Evolutionary conservation across 352 stramenopile species (phyloP).

Genomic region (Pythium dissimile): DNA sequence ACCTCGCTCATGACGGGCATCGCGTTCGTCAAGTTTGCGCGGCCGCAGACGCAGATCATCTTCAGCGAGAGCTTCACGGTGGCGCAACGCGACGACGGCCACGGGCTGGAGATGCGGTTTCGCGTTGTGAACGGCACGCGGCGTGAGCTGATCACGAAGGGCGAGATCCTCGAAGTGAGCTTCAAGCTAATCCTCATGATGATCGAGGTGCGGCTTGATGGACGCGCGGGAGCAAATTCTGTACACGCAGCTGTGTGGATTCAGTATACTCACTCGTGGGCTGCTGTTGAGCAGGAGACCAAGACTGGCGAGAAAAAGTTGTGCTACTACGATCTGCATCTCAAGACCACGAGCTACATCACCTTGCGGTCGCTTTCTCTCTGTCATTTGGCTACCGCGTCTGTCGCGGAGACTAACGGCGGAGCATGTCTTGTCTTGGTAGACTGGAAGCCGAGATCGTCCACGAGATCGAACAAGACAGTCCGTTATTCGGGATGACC

Average conservation of each 20-base stretch:
- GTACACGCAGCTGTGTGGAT: no score
- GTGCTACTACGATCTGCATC: conserved; percentile 58
- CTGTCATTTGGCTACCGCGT: not conserved
- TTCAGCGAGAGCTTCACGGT: conserved; percentile 56
- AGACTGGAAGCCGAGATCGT: conserved; percentile 55
- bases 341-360: conserved; percentile 47
- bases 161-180: conserved; percentile 49
- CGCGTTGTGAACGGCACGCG: conserved; percentile 52
- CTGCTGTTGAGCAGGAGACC: conserved; percentile 26
- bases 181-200: conserved; percentile 70
- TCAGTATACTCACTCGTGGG: no score
- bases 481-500: conserved; percentile 42
- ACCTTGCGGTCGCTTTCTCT: conserved; percentile 36
- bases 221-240: no score
- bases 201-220: conserved; percentile 40
- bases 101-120: conserved; percentile 46
- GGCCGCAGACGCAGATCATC: conserved; percentile 41
- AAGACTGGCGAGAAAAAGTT: conserved; percentile 40
- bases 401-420: not conserved
- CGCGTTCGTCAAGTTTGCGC: conserved; percentile 62
- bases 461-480: conserved; percentile 36
- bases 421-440: not conserved
- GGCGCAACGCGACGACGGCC: conserved; percentile 19
- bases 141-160: conserved; percentile 32
- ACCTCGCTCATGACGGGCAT: conserved; percentile 58